Conservation (phyloP, 345 rosid species). For the Rhodamnia rubescens region DNA sequence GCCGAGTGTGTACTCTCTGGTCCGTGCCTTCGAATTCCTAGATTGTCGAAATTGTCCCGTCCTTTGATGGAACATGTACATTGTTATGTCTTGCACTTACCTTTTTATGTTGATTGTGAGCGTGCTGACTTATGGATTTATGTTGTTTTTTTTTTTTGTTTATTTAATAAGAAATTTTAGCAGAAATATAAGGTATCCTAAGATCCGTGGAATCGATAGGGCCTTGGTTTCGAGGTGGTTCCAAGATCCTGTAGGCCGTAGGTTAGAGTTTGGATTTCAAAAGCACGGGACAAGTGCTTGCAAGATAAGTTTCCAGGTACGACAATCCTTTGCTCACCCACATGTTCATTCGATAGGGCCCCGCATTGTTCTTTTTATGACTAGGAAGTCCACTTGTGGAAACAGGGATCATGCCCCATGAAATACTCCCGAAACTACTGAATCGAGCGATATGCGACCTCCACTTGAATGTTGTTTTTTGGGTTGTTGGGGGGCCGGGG, state of each 20-base stretch:
- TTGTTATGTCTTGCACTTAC: background rate
- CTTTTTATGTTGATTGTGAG: background rate
- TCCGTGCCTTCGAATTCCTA: background rate
- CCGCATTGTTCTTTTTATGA: background rate
- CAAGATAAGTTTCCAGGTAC: background rate
- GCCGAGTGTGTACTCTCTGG: background rate
- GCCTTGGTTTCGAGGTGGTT: background rate
- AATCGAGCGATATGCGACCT: background rate
- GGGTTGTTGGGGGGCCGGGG: too few relatives aligned
- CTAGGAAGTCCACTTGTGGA: background rate
- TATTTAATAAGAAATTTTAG: background rate
- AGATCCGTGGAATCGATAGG: rapidly evolving
- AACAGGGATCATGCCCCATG: background rate
- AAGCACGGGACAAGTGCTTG: background rate
- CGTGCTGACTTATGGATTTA: background rate
- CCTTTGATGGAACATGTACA: background rate
- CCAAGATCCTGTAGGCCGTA: background rate
- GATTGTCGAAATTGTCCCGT: background rate
- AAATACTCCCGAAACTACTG: background rate
- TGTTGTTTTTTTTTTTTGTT: background rate
- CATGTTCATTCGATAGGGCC: background rate
- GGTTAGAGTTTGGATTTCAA: background rate
- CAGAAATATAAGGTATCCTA: background rate
- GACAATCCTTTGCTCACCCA: background rate
- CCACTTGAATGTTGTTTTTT: too few relatives aligned